A percentile compares a stretch with the other conserved stretches of the same genome.
phyloP scores from a whole-genome alignment of 805 yeast genomes.

The Kodamaea leandrae region DNA sequence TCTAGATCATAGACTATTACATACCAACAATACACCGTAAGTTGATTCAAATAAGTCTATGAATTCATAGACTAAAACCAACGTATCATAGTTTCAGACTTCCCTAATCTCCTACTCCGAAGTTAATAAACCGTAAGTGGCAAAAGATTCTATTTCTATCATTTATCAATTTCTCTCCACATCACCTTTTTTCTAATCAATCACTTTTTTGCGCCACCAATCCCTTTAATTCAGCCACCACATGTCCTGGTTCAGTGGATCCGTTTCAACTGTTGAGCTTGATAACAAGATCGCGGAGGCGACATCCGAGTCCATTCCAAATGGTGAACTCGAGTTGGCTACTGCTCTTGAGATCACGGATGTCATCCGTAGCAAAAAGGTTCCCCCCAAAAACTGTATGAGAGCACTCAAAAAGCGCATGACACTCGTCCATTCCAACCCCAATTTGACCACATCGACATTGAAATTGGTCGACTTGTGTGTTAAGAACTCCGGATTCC shows the following conservation, averaged over 20 bases:
- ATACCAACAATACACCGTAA: too few species aligned
- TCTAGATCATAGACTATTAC: too few species aligned
- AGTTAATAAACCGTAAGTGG: too few species aligned
- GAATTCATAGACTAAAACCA: too few species aligned
- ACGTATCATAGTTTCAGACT: too few species aligned
- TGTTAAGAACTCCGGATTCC: conserved; percentile 89
- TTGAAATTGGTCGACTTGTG: conserved; percentile 80
- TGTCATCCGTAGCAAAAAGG: conserved; percentile 74
- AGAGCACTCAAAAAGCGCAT: conserved; percentile 75
- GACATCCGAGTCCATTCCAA: conserved; percentile 86
- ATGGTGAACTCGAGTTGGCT: conserved; percentile 79
- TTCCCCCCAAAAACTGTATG: conserved; percentile 81
- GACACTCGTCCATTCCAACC: conserved; percentile 57
- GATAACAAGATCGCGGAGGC: conserved; percentile 71
- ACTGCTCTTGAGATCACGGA: conserved; percentile 83
- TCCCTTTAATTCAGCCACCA: background rate
- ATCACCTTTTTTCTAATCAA: too few species aligned
- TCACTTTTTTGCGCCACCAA: background rate
- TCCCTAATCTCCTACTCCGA: too few species aligned
- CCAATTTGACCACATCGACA: conserved; percentile 74
- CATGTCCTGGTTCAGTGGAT: conserved; percentile 55
- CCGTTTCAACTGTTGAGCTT: conserved; percentile 38
- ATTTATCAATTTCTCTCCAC: too few species aligned
- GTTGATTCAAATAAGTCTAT: too few species aligned
- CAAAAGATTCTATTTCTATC: too few species aligned